Percentiles rank a stretch among this genome's conserved stretches.
These are phyloP conservation scores for Monosporascus sp. DNA, from an alignment of 2,329 filamentous ascomycete species.

Conservation along the genomic window DNA sequence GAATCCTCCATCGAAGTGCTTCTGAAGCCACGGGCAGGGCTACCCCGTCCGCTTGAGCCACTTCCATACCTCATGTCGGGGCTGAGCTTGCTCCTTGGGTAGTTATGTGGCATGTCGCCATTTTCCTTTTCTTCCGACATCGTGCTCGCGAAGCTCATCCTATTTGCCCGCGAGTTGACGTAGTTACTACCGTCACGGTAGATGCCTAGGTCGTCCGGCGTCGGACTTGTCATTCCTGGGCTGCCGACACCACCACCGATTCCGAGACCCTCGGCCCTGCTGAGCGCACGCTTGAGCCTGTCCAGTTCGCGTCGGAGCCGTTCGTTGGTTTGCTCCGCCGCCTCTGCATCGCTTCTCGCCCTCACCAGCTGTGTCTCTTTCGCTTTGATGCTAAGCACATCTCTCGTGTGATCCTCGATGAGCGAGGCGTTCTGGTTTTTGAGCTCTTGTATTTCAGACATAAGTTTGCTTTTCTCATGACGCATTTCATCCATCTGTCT, in stretches of 20 bases:
- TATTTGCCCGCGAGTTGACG: conserved; percentile 36
- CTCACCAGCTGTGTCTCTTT: conserved; percentile 97
- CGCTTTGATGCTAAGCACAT: conserved; percentile 93
- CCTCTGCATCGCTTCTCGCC: conserved; percentile 82
- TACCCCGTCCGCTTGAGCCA: conserved; percentile 52
- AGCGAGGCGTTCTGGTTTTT: conserved; percentile 95
- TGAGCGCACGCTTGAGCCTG: conserved; percentile 81
- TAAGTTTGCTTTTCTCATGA: conserved; percentile 73
- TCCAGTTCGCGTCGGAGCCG: conserved; percentile 85
- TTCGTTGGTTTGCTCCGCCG: conserved; percentile 80
- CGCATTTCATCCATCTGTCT: conserved; percentile 75
- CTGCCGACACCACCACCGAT: conserved; percentile 33
- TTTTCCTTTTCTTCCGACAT: conserved; percentile 78
- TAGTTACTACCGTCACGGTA: conserved; percentile 48
- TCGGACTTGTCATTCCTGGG: conserved; percentile 44
- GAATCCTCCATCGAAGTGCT: conserved; percentile 27
- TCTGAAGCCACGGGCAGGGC: conserved; percentile 53
- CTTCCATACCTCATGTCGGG: conserved; percentile 52
- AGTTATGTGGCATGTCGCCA: conserved; percentile 39
- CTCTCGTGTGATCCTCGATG: conserved; percentile 94
- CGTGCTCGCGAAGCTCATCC: conserved; percentile 59
- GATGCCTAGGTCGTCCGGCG: conserved; percentile 54
- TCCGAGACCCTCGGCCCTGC: conserved; percentile 51
- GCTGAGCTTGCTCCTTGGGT: conserved; percentile 46
- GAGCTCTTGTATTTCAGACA: conserved; percentile 85